Conservation (phyloP, 768 basidiomycete species). For the Tricholoma furcatifolium region DNA sequence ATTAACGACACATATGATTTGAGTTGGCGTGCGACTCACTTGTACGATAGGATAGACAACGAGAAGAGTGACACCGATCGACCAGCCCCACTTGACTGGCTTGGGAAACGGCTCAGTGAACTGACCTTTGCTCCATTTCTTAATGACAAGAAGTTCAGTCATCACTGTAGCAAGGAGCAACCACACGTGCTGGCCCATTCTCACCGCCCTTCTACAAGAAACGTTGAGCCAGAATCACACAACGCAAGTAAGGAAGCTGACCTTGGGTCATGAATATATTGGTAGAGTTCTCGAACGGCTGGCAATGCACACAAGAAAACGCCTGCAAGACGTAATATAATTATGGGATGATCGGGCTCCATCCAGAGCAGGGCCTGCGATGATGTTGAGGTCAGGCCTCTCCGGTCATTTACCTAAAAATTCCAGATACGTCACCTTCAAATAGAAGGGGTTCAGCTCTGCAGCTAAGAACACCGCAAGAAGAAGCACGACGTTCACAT, state of each 20-base stretch:
- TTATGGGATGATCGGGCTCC: constrained; percentile 87
- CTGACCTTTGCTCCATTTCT: constrained; percentile 79
- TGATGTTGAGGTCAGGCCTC: constrained; percentile 1
- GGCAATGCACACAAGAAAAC: constrained; percentile 88
- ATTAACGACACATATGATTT: neutral
- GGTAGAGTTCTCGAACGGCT: constrained; percentile 79
- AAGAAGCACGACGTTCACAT: constrained; percentile 70
- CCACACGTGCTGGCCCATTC: constrained; percentile 92
- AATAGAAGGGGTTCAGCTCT: constrained; percentile 85
- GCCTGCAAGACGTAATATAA: constrained; percentile 68
- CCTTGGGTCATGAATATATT: constrained; percentile 83
- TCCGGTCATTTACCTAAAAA: neutral
- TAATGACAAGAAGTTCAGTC: constrained; percentile 78
- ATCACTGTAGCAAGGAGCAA: constrained; percentile 80
- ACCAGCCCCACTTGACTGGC: constrained; percentile 66
- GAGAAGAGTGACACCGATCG: constrained; percentile 54
- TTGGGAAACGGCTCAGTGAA: constrained; percentile 64
- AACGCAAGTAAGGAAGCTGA: constrained; percentile 25
- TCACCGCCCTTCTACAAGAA: constrained; percentile 61
- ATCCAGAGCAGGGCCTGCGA: constrained; percentile 71
- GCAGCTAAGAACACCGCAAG: constrained; percentile 80
- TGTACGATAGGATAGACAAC: constrained; percentile 67
- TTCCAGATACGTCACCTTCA: constrained; percentile 54
- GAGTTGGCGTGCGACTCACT: constrained; percentile 39
- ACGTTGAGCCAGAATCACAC: neutral